Base-by-base conservation (phyloP, 192 early-diverging fungal species). In the Umbelopsis ramanniana region DNA sequence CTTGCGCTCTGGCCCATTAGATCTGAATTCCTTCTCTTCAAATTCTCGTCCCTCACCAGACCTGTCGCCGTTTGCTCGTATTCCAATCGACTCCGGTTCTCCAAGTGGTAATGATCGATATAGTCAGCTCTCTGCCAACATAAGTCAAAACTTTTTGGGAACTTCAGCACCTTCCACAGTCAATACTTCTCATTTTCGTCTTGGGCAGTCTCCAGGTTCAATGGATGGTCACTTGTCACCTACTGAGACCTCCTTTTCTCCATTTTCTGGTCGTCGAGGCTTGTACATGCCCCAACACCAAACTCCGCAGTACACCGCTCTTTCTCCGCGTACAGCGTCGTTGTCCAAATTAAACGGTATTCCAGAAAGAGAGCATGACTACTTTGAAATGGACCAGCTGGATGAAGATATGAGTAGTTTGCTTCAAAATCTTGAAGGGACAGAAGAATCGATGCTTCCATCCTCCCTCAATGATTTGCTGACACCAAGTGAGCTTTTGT, bases 401-500 rank as follows among this genome's bases (percentile, higher is more conserved):
- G 57, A 63, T 5, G 57, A 63, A 29, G 57, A 63, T 63, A 63
- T 63, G 33, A 54, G 53, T 10, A 22, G 9, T 26, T 37, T 63
- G 33, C 17, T 63, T 4, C 14, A 17, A 37, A 33, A 63, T 33
- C 5, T 35, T 37, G 57, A 29, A 63, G 26, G 33, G 23, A 63
- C 57, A 4, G 57, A 63, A 19, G 80, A 85, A 22, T 79, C 73
- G 6, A 74, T 82, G 70, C 45, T 87, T 10, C 86, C 86, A 0
- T 81, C 86, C 6, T 87, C 86, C 4, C 67, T 87, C 6, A 88
- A 86, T 54, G 86, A 88, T 57, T 68, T 88, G 2, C 74, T 88
- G 68, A 88, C 86, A 15, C 80, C 82, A 5, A 76, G 60, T n/a
- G 86, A 85, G 74, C 75, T 76, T 15, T 70, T 68, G 6, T 46